Percentiles rank a stretch among this genome's conserved stretches.
phyloP scores from a whole-genome alignment of 148 eudicot species.

The Salicornia ramosissima region DNA sequence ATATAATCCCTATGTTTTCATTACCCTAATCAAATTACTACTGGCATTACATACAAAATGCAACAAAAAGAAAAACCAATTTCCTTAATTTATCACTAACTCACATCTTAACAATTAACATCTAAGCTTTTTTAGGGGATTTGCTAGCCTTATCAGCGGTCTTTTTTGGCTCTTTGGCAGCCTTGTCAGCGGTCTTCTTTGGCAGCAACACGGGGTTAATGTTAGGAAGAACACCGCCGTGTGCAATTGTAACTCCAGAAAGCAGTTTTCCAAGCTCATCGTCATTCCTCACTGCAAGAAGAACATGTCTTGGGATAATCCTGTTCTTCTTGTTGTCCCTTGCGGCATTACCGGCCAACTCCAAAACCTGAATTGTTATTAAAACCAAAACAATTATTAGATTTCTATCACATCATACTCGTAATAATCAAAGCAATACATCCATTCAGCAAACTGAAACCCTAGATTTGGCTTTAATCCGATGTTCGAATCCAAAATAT shows the following conservation, averaged over 20 bases:
- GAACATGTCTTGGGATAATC: conserved; percentile 58
- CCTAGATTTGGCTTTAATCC: too few species aligned
- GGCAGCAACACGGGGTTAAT: conserved; percentile 60
- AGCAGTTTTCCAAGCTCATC: conserved; percentile 60
- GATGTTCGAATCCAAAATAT: too few species aligned
- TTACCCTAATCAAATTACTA: background rate
- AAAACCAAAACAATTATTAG: background rate
- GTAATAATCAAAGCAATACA: too few species aligned
- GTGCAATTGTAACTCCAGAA: conserved; percentile 62
- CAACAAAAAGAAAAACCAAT: background rate
- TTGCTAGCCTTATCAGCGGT: conserved; percentile 49
- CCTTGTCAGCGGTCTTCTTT: conserved; percentile 44
- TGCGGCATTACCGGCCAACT: conserved; percentile 71
- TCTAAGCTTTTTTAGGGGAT: conserved; percentile 47
- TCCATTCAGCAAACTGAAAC: too few species aligned
- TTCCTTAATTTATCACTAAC: background rate
- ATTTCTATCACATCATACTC: too few species aligned
- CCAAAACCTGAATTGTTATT: conserved; percentile 39
- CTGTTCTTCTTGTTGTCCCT: conserved; percentile 69
- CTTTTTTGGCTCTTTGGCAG: conserved; percentile 39
- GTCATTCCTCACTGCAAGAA: conserved; percentile 65
- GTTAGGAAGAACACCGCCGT: conserved; percentile 66
- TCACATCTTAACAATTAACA: background rate
- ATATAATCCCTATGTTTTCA: background rate
- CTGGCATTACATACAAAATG: conserved; percentile 3